Evolutionary conservation across 1,284 basidiomycete genomes (phyloP).

Genomic region (Rhodotorula sp.): DNA sequence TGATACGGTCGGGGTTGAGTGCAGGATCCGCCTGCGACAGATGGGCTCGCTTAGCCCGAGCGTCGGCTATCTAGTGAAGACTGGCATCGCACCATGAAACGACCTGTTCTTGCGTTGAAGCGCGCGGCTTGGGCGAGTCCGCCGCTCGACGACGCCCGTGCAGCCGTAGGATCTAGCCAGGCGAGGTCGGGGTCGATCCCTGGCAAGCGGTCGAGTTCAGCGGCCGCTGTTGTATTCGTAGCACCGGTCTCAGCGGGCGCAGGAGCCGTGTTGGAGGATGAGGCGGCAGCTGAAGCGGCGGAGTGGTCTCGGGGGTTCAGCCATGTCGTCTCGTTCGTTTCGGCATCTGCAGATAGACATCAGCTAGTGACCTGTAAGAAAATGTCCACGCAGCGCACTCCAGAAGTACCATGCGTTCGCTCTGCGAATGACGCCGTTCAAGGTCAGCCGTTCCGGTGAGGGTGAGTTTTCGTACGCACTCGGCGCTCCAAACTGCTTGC

Average conservation of each 20-base stretch:
- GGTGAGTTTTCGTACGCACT: slow-evolving; percentile 20
- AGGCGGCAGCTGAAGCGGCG: background rate
- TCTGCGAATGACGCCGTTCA: slow-evolving; percentile 9
- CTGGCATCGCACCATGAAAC: slow-evolving; percentile 31
- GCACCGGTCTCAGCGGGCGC: background rate
- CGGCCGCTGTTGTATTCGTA: background rate
- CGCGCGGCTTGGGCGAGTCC: slow-evolving; percentile 25
- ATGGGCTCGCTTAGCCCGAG: too few relatives aligned
- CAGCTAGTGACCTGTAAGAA: too few relatives aligned
- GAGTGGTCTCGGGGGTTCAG: slow-evolving; percentile 36
- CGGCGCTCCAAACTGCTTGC: slow-evolving; percentile 41
- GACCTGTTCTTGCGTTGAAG: slow-evolving; percentile 43
- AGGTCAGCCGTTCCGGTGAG: background rate
- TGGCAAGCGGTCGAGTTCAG: slow-evolving; percentile 13
- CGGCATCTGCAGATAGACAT: slow-evolving; percentile 8
- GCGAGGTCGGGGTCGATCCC: slow-evolving; percentile 44
- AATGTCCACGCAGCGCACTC: slow-evolving; percentile 11
- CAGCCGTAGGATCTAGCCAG: slow-evolving; percentile 39
- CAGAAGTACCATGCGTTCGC: slow-evolving; percentile 44
- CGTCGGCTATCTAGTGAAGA: background rate
- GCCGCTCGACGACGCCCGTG: background rate
- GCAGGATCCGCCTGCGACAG: slow-evolving; percentile 34
- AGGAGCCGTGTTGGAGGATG: background rate
- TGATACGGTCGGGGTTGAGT: slow-evolving; percentile 41
- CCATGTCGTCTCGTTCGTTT: slow-evolving; percentile 42